phyloP scores from a whole-genome alignment of 2,329 filamentous ascomycete genomes.

The Fusarium mundagurra region DNA sequence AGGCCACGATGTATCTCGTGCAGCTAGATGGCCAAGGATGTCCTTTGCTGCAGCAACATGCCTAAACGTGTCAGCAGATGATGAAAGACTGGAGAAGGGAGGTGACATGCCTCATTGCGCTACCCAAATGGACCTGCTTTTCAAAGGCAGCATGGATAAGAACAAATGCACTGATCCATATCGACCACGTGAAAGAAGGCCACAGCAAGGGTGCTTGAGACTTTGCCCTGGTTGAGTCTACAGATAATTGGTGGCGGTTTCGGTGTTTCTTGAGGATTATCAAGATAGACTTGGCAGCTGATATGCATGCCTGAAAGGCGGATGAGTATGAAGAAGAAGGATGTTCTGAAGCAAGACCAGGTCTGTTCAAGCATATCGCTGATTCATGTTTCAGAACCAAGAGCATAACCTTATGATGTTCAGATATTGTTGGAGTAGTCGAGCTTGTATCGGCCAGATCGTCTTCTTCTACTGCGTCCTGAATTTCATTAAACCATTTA shows the following conservation, averaged over 20 bases:
- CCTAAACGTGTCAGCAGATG: neutral
- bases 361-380: conserved; percentile 61
- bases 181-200: conserved; percentile 63
- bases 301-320: conserved; percentile 62
- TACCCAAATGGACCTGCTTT: conserved; percentile 51
- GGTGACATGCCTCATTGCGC: conserved; percentile 35
- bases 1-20: conserved; percentile 47
- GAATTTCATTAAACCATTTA: conserved; percentile 64
- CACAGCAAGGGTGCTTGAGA: conserved; percentile 52
- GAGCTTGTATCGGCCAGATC: conserved; percentile 19
- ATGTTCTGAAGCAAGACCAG: conserved; percentile 57
- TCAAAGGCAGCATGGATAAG: conserved; percentile 61
- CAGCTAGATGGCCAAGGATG: conserved; percentile 41
- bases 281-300: conserved; percentile 59
- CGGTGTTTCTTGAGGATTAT: conserved; percentile 49
- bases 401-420: conserved; percentile 55
- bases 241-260: conserved; percentile 19
- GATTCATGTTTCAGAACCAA: conserved; percentile 59
- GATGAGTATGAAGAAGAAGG: conserved; percentile 56
- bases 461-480: conserved; percentile 57
- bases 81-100: no score
- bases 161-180: conserved; percentile 64
- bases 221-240: conserved; percentile 2
- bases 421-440: conserved; percentile 30
- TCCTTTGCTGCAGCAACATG: conserved; percentile 45